Percentiles rank a stretch among this genome's conserved stretches.
Conservation (phyloP, 2,329 filamentous ascomycete genomes). For the Cladosporium sp. region DNA sequence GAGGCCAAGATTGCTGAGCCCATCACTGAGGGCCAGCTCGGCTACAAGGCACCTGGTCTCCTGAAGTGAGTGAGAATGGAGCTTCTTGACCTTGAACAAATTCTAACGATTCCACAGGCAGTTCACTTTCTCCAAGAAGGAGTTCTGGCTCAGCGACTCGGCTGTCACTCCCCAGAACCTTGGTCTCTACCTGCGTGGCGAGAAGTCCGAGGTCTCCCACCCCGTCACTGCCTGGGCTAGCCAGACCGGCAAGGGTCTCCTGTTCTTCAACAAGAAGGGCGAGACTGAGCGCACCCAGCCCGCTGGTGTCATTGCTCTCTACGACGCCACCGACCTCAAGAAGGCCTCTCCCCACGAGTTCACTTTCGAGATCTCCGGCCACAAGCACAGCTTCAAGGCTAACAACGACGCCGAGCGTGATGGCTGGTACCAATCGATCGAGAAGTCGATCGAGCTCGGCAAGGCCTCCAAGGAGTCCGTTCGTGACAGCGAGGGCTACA, state of each 20-base stretch:
- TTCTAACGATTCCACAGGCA: constrained; percentile 54
- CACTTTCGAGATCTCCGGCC: constrained; percentile 74
- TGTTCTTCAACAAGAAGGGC: constrained; percentile 83
- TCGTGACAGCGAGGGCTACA: constrained; percentile 79
- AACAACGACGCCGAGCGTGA: constrained; percentile 70
- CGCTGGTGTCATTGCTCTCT: constrained; percentile 62
- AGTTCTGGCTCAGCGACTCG: constrained; percentile 67
- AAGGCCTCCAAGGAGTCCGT: constrained; percentile 73
- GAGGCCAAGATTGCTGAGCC: constrained; percentile 55
- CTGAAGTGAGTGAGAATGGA: constrained; percentile 68
- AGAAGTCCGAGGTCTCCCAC: constrained; percentile 79
- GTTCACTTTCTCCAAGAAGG: constrained; percentile 85
- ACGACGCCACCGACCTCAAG: constrained; percentile 67
- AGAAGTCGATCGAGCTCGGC: constrained; percentile 77
- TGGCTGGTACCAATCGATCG: constrained; percentile 83
- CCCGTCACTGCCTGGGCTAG: constrained; percentile 82
- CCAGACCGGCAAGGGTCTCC: constrained; percentile 89
- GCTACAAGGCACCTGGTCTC: constrained; percentile 84
- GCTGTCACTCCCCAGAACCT: constrained; percentile 71
- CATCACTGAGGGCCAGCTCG: constrained; percentile 76
- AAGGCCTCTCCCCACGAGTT: constrained; percentile 78
- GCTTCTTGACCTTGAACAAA: background rate
- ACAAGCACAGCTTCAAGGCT: constrained; percentile 95
- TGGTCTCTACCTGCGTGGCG: constrained; percentile 72
- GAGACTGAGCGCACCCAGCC: constrained; percentile 73